Evolutionary conservation across 1,284 basidiomycete genomes (phyloP).

Genomic region (Boletus mariae): DNA sequence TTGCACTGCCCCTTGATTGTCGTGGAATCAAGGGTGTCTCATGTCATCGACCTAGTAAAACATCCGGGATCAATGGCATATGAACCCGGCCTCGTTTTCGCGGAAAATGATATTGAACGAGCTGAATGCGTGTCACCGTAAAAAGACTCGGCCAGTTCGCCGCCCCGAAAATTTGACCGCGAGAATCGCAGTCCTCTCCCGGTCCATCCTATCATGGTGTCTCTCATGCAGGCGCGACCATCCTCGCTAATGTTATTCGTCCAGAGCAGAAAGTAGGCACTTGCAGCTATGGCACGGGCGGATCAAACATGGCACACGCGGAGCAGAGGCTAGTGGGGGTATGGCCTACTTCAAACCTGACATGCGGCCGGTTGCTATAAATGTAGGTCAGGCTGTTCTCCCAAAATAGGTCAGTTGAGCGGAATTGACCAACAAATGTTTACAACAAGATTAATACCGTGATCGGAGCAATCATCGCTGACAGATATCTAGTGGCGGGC

Average conservation of each 20-base stretch:
- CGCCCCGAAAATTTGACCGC: no score
- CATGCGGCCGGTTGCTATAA: not conserved
- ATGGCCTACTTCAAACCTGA: not conserved
- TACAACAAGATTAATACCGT: not conserved
- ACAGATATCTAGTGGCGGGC: not conserved
- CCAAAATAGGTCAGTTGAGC: not conserved
- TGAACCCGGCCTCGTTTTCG: no score
- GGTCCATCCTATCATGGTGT: no score
- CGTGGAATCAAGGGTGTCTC: no score
- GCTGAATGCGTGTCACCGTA: no score
- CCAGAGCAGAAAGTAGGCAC: not conserved
- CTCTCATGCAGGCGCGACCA: no score
- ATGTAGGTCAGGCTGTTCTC: not conserved
- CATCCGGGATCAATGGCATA: no score
- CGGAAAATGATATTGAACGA: no score
- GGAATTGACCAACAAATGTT: not conserved
- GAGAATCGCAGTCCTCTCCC: no score
- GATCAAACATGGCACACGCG: not conserved
- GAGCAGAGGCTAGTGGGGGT: not conserved
- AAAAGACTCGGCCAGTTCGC: no score
- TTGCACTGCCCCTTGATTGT: no score
- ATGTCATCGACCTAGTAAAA: no score
- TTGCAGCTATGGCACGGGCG: not conserved
- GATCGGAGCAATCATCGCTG: not conserved
- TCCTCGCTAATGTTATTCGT: not conserved